These are phyloP conservation scores for Pyrus bretschneideri DNA, from an alignment of 306 rosid genomes.

Conservation along the genomic window DNA sequence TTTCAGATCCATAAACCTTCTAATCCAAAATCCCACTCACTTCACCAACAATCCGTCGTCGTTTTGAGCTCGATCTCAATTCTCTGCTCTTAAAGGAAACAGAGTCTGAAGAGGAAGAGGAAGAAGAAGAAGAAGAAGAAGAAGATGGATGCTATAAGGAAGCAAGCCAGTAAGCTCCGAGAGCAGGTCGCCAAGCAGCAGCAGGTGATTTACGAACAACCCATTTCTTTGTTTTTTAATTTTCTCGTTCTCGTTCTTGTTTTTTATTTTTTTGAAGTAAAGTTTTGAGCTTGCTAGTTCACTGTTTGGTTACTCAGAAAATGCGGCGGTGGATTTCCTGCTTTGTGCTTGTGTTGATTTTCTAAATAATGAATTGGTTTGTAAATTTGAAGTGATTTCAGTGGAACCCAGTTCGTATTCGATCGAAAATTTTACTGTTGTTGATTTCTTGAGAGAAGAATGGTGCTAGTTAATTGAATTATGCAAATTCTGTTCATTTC, in stretches of 20 bases:
- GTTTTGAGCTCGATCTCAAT: neutral
- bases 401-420: neutral
- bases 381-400: neutral
- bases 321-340: neutral
- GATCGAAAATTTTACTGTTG: neutral
- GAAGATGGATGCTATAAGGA: constrained; percentile 69
- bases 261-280: no score
- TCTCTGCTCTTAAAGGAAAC: neutral
- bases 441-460: neutral
- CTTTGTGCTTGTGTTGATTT: neutral
- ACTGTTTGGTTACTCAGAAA: constrained; percentile 7
- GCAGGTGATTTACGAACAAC: constrained; percentile 31
- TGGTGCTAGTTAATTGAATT: neutral
- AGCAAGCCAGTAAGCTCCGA: constrained; percentile 80
- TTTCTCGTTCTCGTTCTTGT: neutral
- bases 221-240: neutral
- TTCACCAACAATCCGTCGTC: neutral
- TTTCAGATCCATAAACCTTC: constrained; percentile 2
- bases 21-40: neutral
- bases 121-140: neutral
- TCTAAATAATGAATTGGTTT: neutral
- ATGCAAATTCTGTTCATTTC: neutral
- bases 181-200: constrained; percentile 97
- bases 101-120: constrained; percentile 1
- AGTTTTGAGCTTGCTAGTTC: neutral